A percentile compares a stretch with the other conserved stretches of the same genome.
Evolutionary conservation across 192 early-diverging fungal genomes (phyloP).

Genomic region (Lobosporangium transversale): DNA sequence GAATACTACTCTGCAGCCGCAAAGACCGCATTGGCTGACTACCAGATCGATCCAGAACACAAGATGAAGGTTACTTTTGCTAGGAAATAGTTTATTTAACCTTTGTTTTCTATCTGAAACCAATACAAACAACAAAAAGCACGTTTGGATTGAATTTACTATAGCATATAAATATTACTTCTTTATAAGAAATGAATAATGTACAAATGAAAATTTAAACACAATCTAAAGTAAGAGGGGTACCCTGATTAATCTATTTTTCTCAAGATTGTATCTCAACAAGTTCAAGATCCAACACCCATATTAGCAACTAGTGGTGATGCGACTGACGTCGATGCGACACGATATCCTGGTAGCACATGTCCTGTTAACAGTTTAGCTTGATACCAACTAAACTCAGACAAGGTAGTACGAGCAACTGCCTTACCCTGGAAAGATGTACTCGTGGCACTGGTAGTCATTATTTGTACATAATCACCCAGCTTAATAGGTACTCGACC

Average conservation of each 20-base stretch:
- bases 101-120: background rate
- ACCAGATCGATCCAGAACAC: conserved; percentile 70
- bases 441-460: conserved; percentile 42
- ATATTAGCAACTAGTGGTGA: background rate
- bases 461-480: conserved; percentile 53
- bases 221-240: too few species aligned
- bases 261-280: conserved; percentile 3
- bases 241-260: too few species aligned
- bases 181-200: too few species aligned
- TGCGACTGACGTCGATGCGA: background rate
- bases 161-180: background rate
- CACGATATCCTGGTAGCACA: background rate
- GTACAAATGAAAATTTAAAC: too few species aligned
- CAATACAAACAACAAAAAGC: background rate
- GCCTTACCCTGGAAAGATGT: conserved; percentile 56
- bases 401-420: conserved; percentile 38
- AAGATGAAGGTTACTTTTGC: conserved; percentile 89
- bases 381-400: conserved; percentile 33
- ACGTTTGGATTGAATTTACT: background rate
- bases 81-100: conserved; percentile 66
- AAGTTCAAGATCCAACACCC: conserved; percentile 8
- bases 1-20: conserved; percentile 85
- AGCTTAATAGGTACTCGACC: conserved; percentile 36
- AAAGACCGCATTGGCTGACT: conserved; percentile 74
- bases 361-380: conserved; percentile 7